Conservation (phyloP, 352 stramenopile genomes). For the Thraustotheca clavata region DNA sequence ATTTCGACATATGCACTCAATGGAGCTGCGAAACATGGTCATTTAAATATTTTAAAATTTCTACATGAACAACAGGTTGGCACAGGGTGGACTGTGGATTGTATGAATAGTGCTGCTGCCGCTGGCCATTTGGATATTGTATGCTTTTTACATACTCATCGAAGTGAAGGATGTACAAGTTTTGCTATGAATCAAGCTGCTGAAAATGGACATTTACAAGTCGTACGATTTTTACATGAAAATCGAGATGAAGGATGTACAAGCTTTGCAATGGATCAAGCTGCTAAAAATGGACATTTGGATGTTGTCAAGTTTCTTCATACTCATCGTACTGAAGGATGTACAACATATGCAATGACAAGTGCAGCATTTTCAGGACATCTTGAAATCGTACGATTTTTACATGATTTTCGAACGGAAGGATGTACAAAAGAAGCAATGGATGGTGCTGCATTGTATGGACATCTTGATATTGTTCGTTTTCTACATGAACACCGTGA, state of each 20-base stretch:
- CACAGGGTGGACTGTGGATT: constrained; percentile 13
- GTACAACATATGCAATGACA: constrained; percentile 27
- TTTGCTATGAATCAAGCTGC: constrained; percentile 33
- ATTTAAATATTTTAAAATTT: neutral
- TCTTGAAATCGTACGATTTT: constrained; percentile 28
- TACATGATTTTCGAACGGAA: constrained; percentile 32
- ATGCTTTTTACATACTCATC: constrained; percentile 11
- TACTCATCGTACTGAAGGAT: constrained; percentile 26
- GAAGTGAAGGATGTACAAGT: constrained; percentile 14
- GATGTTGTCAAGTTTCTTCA: constrained; percentile 29
- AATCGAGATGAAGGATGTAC: constrained; percentile 29
- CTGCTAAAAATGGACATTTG: constrained; percentile 29
- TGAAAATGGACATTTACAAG: constrained; percentile 27
- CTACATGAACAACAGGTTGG: neutral
- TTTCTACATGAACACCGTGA: constrained; percentile 35
- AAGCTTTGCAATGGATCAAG: constrained; percentile 27
- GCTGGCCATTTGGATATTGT: constrained; percentile 12
- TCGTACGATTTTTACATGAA: constrained; percentile 31
- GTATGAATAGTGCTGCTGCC: constrained; percentile 20
- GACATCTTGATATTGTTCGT: constrained; percentile 39
- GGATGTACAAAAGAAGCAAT: constrained; percentile 39
- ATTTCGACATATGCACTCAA: constrained; percentile 22
- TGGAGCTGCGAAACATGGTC: constrained; percentile 18
- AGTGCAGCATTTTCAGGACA: constrained; percentile 29
- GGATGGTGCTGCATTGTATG: constrained; percentile 33